phyloP scores from a whole-genome alignment of 2,329 filamentous ascomycete genomes.

The Phoma sp. region DNA sequence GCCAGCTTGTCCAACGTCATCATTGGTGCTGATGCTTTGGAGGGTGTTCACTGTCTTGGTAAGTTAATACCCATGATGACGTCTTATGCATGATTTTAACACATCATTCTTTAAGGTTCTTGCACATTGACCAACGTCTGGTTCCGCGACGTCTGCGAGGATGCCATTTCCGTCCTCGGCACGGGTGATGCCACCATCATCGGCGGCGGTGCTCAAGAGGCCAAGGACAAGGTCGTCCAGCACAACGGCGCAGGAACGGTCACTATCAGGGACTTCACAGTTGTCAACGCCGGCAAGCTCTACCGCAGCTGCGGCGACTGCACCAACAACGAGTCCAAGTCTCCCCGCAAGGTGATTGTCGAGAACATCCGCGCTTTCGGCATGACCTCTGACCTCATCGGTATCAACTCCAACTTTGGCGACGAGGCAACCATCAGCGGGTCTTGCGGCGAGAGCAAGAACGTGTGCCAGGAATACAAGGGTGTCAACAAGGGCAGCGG shows the following conservation, averaged over 20 bases:
- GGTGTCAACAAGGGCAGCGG: slow-evolving; percentile 31
- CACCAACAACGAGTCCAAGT: slow-evolving; percentile 53
- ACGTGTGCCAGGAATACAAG: slow-evolving; percentile 33
- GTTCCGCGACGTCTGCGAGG: slow-evolving; percentile 44
- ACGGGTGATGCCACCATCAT: slow-evolving; percentile 42
- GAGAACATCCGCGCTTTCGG: slow-evolving; percentile 50
- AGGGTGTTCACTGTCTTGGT: slow-evolving; percentile 59
- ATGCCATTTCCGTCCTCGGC: slow-evolving; percentile 37
- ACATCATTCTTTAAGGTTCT: slow-evolving; percentile 43
- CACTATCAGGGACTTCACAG: slow-evolving; percentile 49
- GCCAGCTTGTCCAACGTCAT: slow-evolving; percentile 61
- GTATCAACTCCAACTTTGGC: slow-evolving; percentile 58
- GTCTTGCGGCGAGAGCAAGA: slow-evolving; percentile 38
- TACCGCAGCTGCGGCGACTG: slow-evolving; percentile 56
- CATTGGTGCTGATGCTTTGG: slow-evolving; percentile 59
- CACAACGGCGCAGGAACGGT: slow-evolving; percentile 44
- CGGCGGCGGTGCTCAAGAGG: slow-evolving; percentile 43
- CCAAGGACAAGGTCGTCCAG: slow-evolving; percentile 47
- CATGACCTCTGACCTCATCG: slow-evolving; percentile 49
- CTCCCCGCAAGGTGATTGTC: slow-evolving; percentile 52
- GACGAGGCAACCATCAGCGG: slow-evolving; percentile 55
- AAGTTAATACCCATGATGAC: not conserved
- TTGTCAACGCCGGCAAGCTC: slow-evolving; percentile 56
- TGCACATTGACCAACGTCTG: slow-evolving; percentile 51
- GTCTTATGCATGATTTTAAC: not conserved